Percentiles rank a stretch among this genome's conserved stretches.
Conservation (phyloP, 495 filamentous ascomycete species). For the Tuber magnatum region DNA sequence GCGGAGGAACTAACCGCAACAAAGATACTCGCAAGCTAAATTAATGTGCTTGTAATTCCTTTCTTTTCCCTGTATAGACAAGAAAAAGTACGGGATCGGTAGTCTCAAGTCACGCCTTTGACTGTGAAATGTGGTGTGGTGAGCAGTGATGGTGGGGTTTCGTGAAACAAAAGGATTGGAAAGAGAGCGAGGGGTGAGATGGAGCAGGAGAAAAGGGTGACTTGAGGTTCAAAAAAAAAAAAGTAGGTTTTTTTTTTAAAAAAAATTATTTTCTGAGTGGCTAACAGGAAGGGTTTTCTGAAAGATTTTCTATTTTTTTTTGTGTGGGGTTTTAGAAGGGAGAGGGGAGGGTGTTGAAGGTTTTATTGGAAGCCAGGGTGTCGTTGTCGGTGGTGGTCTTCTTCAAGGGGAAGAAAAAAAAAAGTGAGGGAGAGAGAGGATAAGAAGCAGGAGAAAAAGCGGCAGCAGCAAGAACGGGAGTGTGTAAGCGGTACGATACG, state of each 20-base stretch:
- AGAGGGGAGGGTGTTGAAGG: conserved; percentile 23
- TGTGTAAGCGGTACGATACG: background rate
- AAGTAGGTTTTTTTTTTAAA: background rate
- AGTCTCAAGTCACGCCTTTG: conserved; percentile 29
- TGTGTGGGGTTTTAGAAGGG: conserved; percentile 32
- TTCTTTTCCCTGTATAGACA: background rate
- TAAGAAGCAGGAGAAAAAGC: conserved; percentile 18
- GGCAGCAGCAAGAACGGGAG: conserved; percentile 4
- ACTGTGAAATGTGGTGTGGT: conserved; percentile 30
- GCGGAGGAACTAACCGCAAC: conserved; percentile 20
- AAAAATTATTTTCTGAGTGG: conserved; percentile 35
- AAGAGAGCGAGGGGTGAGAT: conserved; percentile 21
- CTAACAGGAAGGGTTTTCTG: conserved; percentile 46
- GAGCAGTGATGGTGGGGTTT: conserved; percentile 4
- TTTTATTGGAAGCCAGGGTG: conserved; percentile 32
- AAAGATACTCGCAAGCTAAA: conserved; percentile 27
- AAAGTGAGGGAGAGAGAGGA: conserved; percentile 3
- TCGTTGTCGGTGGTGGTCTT: conserved; percentile 26
- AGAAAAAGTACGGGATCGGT: background rate
- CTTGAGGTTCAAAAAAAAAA: conserved; percentile 26
- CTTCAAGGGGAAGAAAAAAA: conserved; percentile 19
- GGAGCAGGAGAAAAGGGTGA: conserved; percentile 19
- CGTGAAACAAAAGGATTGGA: conserved; percentile 29
- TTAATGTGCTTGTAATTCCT: conserved; percentile 13
- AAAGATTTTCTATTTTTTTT: conserved; percentile 51